Evolutionary conservation across 805 yeast species (phyloP).

Genomic region (Jamesozyma spencerorum): DNA sequence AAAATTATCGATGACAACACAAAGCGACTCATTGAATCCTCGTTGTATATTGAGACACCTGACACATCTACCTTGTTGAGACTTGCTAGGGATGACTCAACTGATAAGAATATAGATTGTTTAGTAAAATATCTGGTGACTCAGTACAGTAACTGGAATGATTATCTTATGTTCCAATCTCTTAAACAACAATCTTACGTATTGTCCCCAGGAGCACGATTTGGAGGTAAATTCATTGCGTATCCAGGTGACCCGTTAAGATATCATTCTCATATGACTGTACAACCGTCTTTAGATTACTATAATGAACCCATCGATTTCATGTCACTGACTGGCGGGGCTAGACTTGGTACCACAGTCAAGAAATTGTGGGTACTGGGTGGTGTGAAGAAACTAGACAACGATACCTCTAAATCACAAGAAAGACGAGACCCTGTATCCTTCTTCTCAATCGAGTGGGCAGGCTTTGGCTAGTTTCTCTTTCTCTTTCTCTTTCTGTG

Average conservation of each 20-base stretch:
- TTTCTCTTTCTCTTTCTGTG: too few species aligned
- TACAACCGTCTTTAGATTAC: conserved; percentile 38
- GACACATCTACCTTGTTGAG: conserved; percentile 9
- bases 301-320: conserved; percentile 44
- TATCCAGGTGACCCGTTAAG: conserved; percentile 93
- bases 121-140: conserved; percentile 1
- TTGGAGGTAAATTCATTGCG: conserved; percentile 82
- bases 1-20: background rate
- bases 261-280: conserved; percentile 80
- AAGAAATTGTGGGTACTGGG: conserved; percentile 71
- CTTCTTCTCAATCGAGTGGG: conserved; percentile 84
- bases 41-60: conserved; percentile 19
- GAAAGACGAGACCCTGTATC: conserved; percentile 25
- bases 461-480: conserved; percentile 68
- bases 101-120: background rate
- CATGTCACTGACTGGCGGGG: conserved; percentile 64
- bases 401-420: background rate
- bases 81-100: background rate
- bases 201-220: conserved; percentile 77
- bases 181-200: conserved; percentile 36
- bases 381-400: conserved; percentile 26
- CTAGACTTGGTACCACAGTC: conserved; percentile 85
- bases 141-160: conserved; percentile 7
- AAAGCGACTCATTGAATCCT: conserved; percentile 15
- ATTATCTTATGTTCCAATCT: conserved; percentile 32